Evolutionary conservation across 441 rosid species (phyloP).

Genomic region (Populus tomentosa): DNA sequence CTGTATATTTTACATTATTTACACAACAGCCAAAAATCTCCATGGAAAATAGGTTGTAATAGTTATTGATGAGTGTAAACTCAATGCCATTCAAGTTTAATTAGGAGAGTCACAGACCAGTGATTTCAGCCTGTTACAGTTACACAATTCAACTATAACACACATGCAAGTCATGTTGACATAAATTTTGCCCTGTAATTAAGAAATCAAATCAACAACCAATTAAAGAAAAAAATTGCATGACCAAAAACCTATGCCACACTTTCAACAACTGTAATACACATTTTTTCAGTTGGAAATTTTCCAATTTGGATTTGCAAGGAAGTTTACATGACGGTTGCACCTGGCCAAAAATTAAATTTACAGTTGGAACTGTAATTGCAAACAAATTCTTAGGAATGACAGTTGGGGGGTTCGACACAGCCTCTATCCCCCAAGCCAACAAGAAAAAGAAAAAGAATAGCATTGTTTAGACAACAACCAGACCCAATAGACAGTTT

Average conservation of each 20-base stretch:
- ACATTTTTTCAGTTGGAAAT: background rate
- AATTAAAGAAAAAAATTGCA: background rate
- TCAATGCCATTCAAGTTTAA: background rate
- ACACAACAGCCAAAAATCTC: background rate
- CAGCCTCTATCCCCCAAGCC: background rate
- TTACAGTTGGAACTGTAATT: background rate
- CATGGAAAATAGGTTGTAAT: background rate
- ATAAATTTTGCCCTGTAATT: background rate
- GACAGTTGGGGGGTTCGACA: background rate
- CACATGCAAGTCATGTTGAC: background rate
- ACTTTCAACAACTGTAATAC: background rate
- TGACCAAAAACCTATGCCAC: background rate
- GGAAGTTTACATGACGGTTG: background rate
- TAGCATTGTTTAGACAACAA: background rate
- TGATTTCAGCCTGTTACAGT: background rate
- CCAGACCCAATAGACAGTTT: background rate
- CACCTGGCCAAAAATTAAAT: background rate
- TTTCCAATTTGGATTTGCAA: background rate
- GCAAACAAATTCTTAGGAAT: background rate
- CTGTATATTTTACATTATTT: background rate
- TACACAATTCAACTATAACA: background rate
- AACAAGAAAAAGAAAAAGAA: background rate
- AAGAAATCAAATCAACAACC: background rate
- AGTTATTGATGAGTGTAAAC: background rate
- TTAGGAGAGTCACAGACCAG: background rate